Evolutionary conservation across 495 filamentous ascomycete genomes (phyloP), one percentile per base, ranked within the genome.

Genomic region (Aspergillus bridgeri): DNA sequence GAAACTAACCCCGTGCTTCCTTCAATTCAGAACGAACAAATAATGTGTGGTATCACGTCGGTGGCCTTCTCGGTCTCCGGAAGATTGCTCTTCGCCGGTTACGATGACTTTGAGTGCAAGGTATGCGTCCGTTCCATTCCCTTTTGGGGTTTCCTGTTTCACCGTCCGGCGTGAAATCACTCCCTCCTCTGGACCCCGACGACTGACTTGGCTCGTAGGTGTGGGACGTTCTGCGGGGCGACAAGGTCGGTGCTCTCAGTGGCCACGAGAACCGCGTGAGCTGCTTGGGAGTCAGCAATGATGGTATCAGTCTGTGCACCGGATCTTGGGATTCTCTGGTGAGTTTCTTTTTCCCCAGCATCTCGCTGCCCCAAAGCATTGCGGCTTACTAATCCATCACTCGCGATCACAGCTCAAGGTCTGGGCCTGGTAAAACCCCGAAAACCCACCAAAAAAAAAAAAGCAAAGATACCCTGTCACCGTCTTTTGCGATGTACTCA

Each of bases 71-170:
- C 94, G 8, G 95, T 98, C 17, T 98, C 94, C 51, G 94, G 94
- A 51, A 85, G 94, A 69, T 81, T 98, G 67, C 82, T 98, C 43
- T 98, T 98, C 70, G 94, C 94, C 55, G 94, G 94, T 58, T 98
- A 98, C 69, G 94, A 98, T 66, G 94, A 98, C 67, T 98, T 97
- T 68, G 94, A 98, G 76, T 98, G 94, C 89, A 98, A 98, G 88
- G 94, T 97, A 79, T 65, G 81, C 53, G 56, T 25, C 0, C 0
- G 38, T 42, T 6, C 15, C 27, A 23, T 19, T 19, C 18, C 8
- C 27, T 42, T 8, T 45, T 9, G n/a, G n/a, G n/a, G n/a, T n/a
- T n/a, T n/a, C n/a, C n/a, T n/a, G n/a, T n/a, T n/a, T n/a, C n/a
- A n/a, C n/a, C n/a, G n/a, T n/a, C n/a, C n/a, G n/a, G n/a, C n/a